These are phyloP conservation scores for Endothia cerciana DNA, from an alignment of 2,329 filamentous ascomycete species.

Conservation along the genomic window DNA sequence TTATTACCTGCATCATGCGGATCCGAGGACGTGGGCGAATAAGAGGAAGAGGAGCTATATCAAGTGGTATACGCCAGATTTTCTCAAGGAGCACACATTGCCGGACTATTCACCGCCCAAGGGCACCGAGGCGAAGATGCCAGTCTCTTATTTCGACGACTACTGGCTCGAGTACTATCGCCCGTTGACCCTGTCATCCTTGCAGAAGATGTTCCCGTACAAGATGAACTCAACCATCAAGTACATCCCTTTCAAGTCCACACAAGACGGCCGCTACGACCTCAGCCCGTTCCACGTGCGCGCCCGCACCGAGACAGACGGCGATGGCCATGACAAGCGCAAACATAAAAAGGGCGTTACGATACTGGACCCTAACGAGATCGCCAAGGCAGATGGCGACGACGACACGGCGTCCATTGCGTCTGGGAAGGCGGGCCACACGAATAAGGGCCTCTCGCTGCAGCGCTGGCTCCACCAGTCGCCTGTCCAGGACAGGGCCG, in stretches of 20 bases:
- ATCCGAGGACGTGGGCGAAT: slow-evolving; percentile 74
- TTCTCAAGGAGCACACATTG: slow-evolving; percentile 67
- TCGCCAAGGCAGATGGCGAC: slow-evolving; percentile 39
- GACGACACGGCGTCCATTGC: slow-evolving; percentile 46
- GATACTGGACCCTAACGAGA: slow-evolving; percentile 64
- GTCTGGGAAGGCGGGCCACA: slow-evolving; percentile 40
- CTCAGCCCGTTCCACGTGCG: slow-evolving; percentile 81
- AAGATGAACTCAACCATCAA: slow-evolving; percentile 89
- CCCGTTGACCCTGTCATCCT: slow-evolving; percentile 82
- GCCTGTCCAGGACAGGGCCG: slow-evolving; percentile 39
- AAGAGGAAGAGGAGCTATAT: slow-evolving; percentile 74
- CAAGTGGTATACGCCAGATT: slow-evolving; percentile 79
- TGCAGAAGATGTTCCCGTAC: slow-evolving; percentile 89
- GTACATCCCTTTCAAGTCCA: slow-evolving; percentile 76
- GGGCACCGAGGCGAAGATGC: slow-evolving; percentile 42
- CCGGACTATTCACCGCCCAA: slow-evolving; percentile 50
- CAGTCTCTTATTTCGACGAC: slow-evolving; percentile 75
- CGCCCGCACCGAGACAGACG: slow-evolving; percentile 63
- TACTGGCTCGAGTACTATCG: slow-evolving; percentile 99
- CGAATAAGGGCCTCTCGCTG: slow-evolving; percentile 55
- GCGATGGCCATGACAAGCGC: slow-evolving; percentile 64
- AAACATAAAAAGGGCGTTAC: slow-evolving; percentile 69
- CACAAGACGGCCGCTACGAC: slow-evolving; percentile 76
- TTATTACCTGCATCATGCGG: slow-evolving; percentile 91
- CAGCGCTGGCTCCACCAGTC: slow-evolving; percentile 65